These are phyloP conservation scores for Mycena latifolia DNA, from an alignment of 768 basidiomycete genomes.

Conservation along the genomic window DNA sequence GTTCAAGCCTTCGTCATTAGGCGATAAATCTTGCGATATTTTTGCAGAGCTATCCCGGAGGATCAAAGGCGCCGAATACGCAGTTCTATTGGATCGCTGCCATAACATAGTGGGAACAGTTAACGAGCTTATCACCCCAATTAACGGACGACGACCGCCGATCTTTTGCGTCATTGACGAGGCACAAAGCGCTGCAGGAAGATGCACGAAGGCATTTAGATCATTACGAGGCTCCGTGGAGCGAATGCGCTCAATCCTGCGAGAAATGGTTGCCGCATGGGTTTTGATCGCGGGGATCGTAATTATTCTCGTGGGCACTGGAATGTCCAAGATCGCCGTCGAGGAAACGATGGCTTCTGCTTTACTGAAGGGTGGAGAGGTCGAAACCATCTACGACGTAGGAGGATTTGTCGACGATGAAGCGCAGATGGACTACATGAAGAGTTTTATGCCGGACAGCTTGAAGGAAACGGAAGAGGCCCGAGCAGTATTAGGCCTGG, in stretches of 20 bases:
- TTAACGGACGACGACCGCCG: not conserved
- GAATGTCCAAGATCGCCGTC: not conserved
- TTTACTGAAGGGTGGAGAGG: not conserved
- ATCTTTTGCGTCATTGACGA: slow-evolving; percentile 16
- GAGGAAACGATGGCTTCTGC: slow-evolving; percentile 7
- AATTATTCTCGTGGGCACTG: slow-evolving; percentile 2
- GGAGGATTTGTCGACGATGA: slow-evolving; percentile 2
- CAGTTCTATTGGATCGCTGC: not conserved
- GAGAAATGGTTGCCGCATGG: too few species aligned
- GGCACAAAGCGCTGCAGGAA: not conserved
- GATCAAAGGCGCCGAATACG: not conserved
- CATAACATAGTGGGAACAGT: too few species aligned
- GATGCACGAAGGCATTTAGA: slow-evolving; percentile 1
- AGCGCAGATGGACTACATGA: slow-evolving; percentile 2
- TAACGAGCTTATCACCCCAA: too few species aligned
- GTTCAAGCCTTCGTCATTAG: not conserved
- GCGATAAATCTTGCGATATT: not conserved
- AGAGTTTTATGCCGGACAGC: not conserved
- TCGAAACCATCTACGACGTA: not conserved
- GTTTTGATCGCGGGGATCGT: not conserved
- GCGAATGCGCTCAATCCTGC: not conserved
- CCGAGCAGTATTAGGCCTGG: too few species aligned
- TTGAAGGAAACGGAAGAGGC: not conserved
- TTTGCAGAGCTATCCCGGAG: not conserved
- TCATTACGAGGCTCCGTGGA: not conserved